Base-by-base conservation (phyloP, 305 asterid species). In the Ilex paraguariensis region DNA sequence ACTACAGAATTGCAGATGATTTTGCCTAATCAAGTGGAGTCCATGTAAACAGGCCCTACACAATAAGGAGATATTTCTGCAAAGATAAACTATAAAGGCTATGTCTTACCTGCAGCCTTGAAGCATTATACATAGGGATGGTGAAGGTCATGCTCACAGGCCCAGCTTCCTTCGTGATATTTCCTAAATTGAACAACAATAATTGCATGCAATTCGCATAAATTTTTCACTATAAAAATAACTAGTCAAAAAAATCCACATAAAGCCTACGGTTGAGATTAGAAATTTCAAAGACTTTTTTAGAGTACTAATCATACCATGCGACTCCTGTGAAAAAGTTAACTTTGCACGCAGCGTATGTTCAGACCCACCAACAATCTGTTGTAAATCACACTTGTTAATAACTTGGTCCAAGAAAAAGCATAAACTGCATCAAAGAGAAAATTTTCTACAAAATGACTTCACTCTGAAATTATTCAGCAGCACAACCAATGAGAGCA, bases 91-190 rank as follows among this genome's bases (percentile, higher is more conserved):
- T 51, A 60, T 49, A 53, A 50, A 66, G 44, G 55, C 30, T 13
- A 17, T n/a, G n/a, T 52, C 62, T 71, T 77, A 93, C 99, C 97
- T 90, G 96, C 64, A 93, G 95, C 82, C 95, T 83, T 63, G 99
- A 93, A 70, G 95, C 94, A 73, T 93, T 93, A 71, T 93, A 75
- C 99, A 93, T 93, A 21, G 99, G 99, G 74, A 93, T 86, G 46
- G 96, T 93, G 82, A 93, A 93, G 55, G 89, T 90, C 96, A 93
- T 86, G 79, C 95, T 90, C 69, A 93, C 97, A 46, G 99, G 99
- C 48, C 99, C 99, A 55, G 97, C 99, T 80, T 93, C 99, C 80
- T 93, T 93, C 3, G 97, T 90, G 71, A 93, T 79, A 71, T 90
- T 93, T 74, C 97, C 99, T 90, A 77, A 32, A 64, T 70, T 57